phyloP scores from a whole-genome alignment of 768 basidiomycete species.

The Xerocomellus chrysenteron region DNA sequence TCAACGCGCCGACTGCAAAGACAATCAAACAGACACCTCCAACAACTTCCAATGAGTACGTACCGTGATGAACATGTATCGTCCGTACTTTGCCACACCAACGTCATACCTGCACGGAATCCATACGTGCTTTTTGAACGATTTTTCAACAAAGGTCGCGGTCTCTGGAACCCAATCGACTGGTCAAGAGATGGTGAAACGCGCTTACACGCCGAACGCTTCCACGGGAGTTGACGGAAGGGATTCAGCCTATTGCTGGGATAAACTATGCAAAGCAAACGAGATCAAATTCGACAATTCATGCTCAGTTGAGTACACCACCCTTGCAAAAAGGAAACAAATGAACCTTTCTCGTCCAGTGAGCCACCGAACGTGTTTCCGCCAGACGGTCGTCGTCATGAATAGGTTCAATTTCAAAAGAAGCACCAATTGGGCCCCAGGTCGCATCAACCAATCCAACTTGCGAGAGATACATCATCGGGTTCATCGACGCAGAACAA shows the following conservation, averaged over 20 bases:
- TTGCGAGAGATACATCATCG: not conserved
- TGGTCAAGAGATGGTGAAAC: not conserved
- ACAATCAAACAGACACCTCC: conserved; percentile 19
- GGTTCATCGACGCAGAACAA: conserved; percentile 5
- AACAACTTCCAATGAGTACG: conserved; percentile 15
- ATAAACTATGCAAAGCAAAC: not conserved
- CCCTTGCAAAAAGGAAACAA: not conserved
- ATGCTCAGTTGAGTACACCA: conserved; percentile 13
- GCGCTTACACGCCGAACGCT: not conserved
- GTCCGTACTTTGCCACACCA: conserved; percentile 8
- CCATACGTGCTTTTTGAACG: conserved; percentile 16
- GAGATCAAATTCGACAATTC: not conserved
- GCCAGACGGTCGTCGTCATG: not conserved
- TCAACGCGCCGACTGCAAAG: conserved; percentile 12
- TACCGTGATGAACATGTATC: conserved; percentile 11
- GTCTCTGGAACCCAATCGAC: not conserved
- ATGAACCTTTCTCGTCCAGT: conserved; percentile 1
- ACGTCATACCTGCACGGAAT: conserved; percentile 12
- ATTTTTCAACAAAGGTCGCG: conserved; percentile 11
- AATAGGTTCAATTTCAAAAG: not conserved
- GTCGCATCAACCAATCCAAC: not conserved
- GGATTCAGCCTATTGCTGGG: not conserved
- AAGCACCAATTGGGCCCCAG: not conserved
- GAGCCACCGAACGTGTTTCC: not conserved
- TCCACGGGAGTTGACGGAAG: not conserved